Evolutionary conservation across 164 flowering plant genomes (phyloP), one percentile per base, ranked within the genome.

Genomic region (Amborella trichopoda): DNA sequence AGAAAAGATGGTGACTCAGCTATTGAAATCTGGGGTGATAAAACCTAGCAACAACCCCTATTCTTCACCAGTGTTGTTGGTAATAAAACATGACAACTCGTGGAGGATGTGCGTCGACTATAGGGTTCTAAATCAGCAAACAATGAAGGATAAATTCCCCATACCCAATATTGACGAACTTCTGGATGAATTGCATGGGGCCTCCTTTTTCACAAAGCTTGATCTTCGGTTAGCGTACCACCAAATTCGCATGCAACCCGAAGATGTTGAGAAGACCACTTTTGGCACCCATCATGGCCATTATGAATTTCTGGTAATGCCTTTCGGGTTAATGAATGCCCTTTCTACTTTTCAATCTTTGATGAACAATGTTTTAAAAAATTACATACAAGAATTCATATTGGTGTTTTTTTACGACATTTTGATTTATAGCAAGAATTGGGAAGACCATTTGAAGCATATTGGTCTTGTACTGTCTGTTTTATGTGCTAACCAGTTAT

Each of bases 261-360:
- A 50, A 1, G 41, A 46, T 4, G 28, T 52, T 5, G 16, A 6
- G 11, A 28, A 37, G 47, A 52, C 55, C 1, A 48, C 55, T 2
- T 52, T 52, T 27, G 2, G 26, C 3, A 27, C 21, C 1, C 55
- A 28, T 9, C 27, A 14, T 3, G 48, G 48, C 6, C 26, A 23
- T 4, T 45, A 23, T 45, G 48, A 45, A 45, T 45, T 28, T 28
- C 17, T 45, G 13, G 48, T 45, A 3, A 45, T 45, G 48, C 48
- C 48, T n/a, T 45, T 45, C 28, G 48, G 48, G 2, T n/a, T 45
- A 6, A 45, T 14, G 16, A 45, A 45, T 24, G 48, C 48, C 8
- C 48, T 32, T 5, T 28, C 48, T 2, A 24, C 26, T 2, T 45
- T 45, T 24, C 48, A 45, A 14, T 23, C 30, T 13, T 23, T 23